Evolutionary conservation across 2,329 filamentous ascomycete species (phyloP).

Genomic region (Beauveria pseudobassiana): DNA sequence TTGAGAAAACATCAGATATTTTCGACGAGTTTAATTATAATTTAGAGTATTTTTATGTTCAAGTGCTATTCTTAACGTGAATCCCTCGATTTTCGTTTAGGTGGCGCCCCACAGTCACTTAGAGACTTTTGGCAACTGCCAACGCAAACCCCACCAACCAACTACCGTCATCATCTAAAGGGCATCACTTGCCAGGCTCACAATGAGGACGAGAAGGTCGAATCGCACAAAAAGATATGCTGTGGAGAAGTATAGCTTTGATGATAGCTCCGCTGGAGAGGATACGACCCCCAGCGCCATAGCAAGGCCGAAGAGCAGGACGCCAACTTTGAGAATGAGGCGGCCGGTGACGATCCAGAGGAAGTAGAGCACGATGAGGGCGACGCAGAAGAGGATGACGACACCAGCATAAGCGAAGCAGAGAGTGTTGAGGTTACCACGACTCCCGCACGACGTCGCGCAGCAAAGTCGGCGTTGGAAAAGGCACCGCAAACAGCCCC

Average conservation of each 20-base stretch:
- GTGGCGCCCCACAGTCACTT: constrained; percentile 3
- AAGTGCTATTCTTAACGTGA: not conserved
- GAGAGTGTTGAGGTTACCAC: constrained; percentile 15
- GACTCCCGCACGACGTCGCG: not conserved
- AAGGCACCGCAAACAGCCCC: constrained; percentile 21
- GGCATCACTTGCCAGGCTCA: not conserved
- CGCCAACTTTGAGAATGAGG: constrained; percentile 21
- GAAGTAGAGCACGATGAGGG: constrained; percentile 16
- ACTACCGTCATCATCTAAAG: not conserved
- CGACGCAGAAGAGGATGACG: constrained; percentile 26
- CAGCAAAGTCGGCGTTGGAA: not conserved
- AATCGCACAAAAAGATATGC: constrained; percentile 29
- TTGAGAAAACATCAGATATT: not conserved
- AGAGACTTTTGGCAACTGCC: not conserved
- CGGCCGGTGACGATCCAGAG: constrained; percentile 16
- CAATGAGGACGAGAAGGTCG: constrained; percentile 30
- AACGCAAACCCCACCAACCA: not conserved
- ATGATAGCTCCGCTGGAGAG: constrained; percentile 24
- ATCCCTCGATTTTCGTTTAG: not conserved
- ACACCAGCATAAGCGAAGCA: constrained; percentile 23
- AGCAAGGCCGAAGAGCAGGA: constrained; percentile 22
- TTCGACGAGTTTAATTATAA: not conserved
- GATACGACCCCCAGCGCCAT: constrained; percentile 17
- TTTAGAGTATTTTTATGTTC: not conserved
- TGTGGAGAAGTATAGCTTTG: constrained; percentile 28